These are phyloP conservation scores for Malus hybrid DNA, from an alignment of 331 rosid genomes.

Conservation along the genomic window DNA sequence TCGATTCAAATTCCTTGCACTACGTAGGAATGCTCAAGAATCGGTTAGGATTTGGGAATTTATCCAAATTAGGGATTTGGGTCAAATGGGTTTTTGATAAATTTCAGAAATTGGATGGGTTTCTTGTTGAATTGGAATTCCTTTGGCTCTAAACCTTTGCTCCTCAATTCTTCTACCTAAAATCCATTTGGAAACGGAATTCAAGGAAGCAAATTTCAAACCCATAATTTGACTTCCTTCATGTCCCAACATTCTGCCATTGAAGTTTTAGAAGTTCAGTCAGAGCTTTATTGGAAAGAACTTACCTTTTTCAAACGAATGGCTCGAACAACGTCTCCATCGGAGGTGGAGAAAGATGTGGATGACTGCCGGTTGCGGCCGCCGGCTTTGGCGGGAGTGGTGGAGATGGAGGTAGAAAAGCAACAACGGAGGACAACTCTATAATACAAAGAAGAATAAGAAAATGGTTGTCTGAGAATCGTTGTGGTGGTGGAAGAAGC, in stretches of 20 bases:
- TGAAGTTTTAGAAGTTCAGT: not conserved
- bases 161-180: constrained; percentile 83
- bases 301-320: constrained; percentile 72
- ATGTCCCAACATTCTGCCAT: not conserved
- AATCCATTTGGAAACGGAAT: not conserved
- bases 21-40: no score
- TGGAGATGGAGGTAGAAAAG: constrained; percentile 37
- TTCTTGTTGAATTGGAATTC: no score
- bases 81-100: no score
- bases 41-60: no score
- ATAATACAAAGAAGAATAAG: constrained; percentile 28
- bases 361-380: constrained; percentile 61
- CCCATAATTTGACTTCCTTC: not conserved
- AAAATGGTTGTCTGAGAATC: not conserved
- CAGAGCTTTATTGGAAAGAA: not conserved
- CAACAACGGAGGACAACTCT: constrained; percentile 30
- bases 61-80: no score
- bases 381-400: constrained; percentile 20
- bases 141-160: constrained; percentile 69
- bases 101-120: no score
- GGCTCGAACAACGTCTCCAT: constrained; percentile 71
- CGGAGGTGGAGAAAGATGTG: constrained; percentile 61
- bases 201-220: not conserved
- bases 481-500: constrained; percentile 17
- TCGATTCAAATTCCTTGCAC: not conserved